A percentile compares a stretch with the other conserved stretches of the same genome.
These are phyloP conservation scores for Chaetomium sp. DNA, from an alignment of 2,329 filamentous ascomycete species.

Conservation along the genomic window DNA sequence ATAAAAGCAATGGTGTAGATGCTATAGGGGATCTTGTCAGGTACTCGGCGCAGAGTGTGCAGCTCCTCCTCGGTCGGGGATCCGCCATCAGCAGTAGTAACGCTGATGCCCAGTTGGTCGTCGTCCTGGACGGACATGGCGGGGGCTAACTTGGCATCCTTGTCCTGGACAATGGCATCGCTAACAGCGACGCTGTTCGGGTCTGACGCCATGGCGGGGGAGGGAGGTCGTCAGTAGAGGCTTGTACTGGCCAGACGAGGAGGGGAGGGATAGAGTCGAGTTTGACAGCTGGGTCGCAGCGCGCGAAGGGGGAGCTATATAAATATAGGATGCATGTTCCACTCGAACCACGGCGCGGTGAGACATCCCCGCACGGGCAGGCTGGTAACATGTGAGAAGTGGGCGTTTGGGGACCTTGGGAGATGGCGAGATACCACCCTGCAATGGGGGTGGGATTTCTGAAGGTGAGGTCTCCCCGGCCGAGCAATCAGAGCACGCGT, in stretches of 20 bases:
- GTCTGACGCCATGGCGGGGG: conserved; percentile 26
- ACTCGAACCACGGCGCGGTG: conserved; percentile 1
- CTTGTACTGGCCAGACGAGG: conserved; percentile 2
- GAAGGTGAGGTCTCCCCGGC: conserved; percentile 9
- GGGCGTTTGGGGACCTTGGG: conserved; percentile 4
- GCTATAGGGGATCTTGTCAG: conserved; percentile 60
- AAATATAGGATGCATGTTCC: conserved; percentile 10
- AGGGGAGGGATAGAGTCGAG: not conserved
- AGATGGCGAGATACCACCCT: conserved; percentile 1
- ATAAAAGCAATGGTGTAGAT: conserved; percentile 67
- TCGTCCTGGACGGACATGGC: conserved; percentile 16
- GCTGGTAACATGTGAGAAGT: conserved; percentile 12
- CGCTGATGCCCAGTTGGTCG: conserved; percentile 23
- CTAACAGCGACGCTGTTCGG: conserved; percentile 27
- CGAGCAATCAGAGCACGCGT: conserved; percentile 14
- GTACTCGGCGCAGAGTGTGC: conserved; percentile 54
- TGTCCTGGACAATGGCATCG: conserved; percentile 26
- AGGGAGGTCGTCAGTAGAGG: conserved; percentile 5
- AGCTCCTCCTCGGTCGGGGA: conserved; percentile 55
- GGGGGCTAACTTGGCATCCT: conserved; percentile 24
- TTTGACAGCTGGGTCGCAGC: not conserved
- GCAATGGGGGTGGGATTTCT: not conserved
- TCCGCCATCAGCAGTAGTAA: conserved; percentile 19
- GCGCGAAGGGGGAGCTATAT: conserved; percentile 8
- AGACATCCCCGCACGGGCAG: conserved; percentile 9